Percentiles rank a stretch among this genome's conserved stretches.
phyloP scores from a whole-genome alignment of 202 grass and related monocot species.

The Cymbopogon flexuosus region DNA sequence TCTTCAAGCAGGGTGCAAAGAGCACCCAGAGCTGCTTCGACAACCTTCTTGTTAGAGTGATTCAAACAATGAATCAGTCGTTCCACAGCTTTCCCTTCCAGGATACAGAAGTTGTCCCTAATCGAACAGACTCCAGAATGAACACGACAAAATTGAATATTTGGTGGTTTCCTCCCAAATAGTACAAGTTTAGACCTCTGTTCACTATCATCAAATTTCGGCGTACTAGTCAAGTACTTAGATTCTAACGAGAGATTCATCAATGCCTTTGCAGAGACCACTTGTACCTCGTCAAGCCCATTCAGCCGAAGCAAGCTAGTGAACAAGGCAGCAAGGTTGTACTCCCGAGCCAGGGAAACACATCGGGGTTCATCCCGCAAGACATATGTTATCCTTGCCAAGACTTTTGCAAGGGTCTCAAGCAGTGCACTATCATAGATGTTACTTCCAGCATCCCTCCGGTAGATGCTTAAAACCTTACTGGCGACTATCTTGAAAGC shows the following conservation, averaged over 20 bases:
- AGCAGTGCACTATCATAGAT: constrained; percentile 37
- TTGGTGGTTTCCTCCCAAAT: constrained; percentile 19
- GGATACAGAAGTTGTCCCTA: constrained; percentile 61
- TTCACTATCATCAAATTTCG: constrained; percentile 29
- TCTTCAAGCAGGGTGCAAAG: constrained; percentile 73
- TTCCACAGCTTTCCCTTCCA: constrained; percentile 65
- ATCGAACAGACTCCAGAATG: constrained; percentile 61
- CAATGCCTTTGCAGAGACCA: constrained; percentile 57
- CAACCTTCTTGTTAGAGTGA: constrained; percentile 55
- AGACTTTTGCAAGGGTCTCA: constrained; percentile 53
- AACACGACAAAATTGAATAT: constrained; percentile 42
- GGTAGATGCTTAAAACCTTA: constrained; percentile 49
- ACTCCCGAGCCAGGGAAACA: constrained; percentile 47
- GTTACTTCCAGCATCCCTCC: constrained; percentile 33
- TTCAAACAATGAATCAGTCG: constrained; percentile 60
- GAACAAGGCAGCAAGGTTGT: constrained; percentile 55
- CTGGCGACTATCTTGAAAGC: constrained; percentile 50
- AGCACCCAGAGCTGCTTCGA: constrained; percentile 52
- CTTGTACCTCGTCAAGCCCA: constrained; percentile 52
- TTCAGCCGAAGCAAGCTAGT: constrained; percentile 62
- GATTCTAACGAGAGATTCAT: constrained; percentile 64
- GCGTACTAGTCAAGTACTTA: constrained; percentile 46
- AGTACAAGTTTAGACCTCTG: constrained; percentile 24
- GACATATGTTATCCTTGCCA: constrained; percentile 54
- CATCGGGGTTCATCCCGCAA: constrained; percentile 43